These are phyloP conservation scores for Epichloe amarillans DNA, from an alignment of 2,329 filamentous ascomycete genomes.

Conservation along the genomic window DNA sequence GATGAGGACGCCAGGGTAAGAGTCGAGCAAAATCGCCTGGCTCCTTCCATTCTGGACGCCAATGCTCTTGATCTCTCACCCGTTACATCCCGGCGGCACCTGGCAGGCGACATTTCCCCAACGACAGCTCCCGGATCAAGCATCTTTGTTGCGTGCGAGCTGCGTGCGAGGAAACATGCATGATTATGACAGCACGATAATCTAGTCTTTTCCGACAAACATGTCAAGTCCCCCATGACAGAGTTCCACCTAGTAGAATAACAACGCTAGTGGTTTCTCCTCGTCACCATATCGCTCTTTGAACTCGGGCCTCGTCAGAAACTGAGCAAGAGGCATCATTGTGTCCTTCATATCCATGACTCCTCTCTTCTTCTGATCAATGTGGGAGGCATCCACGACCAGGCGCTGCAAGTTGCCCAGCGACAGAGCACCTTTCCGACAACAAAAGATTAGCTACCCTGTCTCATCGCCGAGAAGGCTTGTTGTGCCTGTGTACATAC, in stretches of 20 bases:
- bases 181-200: background rate
- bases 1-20: background rate
- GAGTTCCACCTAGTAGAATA: conserved; percentile 45
- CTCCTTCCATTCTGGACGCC: background rate
- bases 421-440: conserved; percentile 46
- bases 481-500: conserved; percentile 30
- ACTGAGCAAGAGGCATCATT: conserved; percentile 62
- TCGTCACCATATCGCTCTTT: conserved; percentile 53
- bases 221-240: background rate
- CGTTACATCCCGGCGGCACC: background rate
- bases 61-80: background rate
- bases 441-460: conserved; percentile 1
- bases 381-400: conserved; percentile 80
- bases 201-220: background rate
- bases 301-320: conserved; percentile 59
- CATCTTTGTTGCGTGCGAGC: background rate
- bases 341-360: conserved; percentile 94
- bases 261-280: conserved; percentile 43
- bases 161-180: background rate
- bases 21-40: background rate
- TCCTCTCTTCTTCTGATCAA: conserved; percentile 88
- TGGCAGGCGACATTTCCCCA: background rate
- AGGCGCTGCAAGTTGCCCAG: conserved; percentile 61
- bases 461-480: background rate
- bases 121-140: background rate